Conservation (phyloP, 495 filamentous ascomycete genomes). For the Hypomontagnella monticulosa region DNA sequence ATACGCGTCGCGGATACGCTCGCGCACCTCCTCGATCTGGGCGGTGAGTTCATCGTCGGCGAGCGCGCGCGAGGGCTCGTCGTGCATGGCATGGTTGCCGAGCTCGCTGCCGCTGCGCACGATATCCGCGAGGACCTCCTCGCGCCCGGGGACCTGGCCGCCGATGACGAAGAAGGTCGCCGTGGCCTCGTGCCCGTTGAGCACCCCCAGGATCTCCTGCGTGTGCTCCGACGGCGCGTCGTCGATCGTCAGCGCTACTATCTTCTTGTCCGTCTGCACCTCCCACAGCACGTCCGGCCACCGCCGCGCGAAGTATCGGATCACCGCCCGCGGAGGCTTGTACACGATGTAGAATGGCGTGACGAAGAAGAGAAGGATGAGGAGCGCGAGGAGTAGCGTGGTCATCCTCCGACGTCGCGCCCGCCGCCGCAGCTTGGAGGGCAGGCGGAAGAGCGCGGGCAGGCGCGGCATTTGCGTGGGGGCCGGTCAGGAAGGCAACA, state of each 20-base stretch:
- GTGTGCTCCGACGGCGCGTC: conserved; percentile 82
- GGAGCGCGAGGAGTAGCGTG: conserved; percentile 63
- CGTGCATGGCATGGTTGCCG: conserved; percentile 86
- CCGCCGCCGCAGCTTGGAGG: conserved; percentile 60
- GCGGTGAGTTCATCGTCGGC: conserved; percentile 50
- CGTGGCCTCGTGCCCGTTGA: conserved; percentile 65
- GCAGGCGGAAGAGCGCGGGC: conserved; percentile 58
- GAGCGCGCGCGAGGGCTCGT: conserved; percentile 71
- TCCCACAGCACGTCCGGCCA: conserved; percentile 83
- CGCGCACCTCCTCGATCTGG: conserved; percentile 58
- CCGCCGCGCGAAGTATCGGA: conserved; percentile 71
- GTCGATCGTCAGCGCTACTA: conserved; percentile 85
- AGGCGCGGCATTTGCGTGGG: conserved; percentile 49
- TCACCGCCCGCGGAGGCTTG: conserved; percentile 73
- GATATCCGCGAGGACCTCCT: conserved; percentile 67
- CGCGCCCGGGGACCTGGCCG: conserved; percentile 70
- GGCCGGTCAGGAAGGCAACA: conserved; percentile 19
- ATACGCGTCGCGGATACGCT: conserved; percentile 66
- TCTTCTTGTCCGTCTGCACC: conserved; percentile 62
- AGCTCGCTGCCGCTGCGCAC: conserved; percentile 74
- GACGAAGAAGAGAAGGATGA: conserved; percentile 56
- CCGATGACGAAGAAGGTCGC: conserved; percentile 88
- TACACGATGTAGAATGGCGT: conserved; percentile 73
- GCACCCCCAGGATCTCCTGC: conserved; percentile 69
- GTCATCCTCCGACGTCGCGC: conserved; percentile 65